Base-by-base conservation (phyloP, 768 basidiomycete genomes). In the Austroboletus festivus region DNA sequence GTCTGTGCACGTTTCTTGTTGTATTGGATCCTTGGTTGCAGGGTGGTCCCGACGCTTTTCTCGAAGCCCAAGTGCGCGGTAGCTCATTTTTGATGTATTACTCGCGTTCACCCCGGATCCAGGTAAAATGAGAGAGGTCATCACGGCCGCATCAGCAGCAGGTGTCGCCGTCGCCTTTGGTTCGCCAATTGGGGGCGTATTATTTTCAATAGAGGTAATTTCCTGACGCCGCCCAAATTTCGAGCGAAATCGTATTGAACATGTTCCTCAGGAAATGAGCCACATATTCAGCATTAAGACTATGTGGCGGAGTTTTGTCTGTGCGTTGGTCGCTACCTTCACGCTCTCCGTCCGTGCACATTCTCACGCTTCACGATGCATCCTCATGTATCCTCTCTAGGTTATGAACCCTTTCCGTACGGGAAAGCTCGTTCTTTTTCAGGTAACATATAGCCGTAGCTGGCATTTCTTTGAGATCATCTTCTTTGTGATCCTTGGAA, bases 381-480 rank as follows among this genome's bases (percentile, higher is more conserved):
- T 41, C 57, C 63, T 65, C 57, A 62, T 56, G 33, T 48, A 50
- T 48, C 40, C 24, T 26, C 35, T 49, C 28, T 56, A 95, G 92
- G 89, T 90, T 5, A 94, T 99, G 89, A 97, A 98, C 63, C 96
- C 96, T 2, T 99, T 93, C 72, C 81, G 94, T 31, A 98, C 96
- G 0, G 96, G 95, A 19, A 98, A 98, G 66, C 82, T 99, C 22
- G 96, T 99, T 61, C 72, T 98, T 52, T 99, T 99, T 73, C 94
- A 97, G 64, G 92, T 99, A 58, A 94, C 93, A 2, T 99, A 98
- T 67, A 89, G 89, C 63, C 80, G 95, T 26, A 93, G 93, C 60
- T 99, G 96, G 96, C 96, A 98, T 64, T 97, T 95, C 71, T 98
- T 98, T 62, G 96, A 98, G 63, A 89, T 99, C 43, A 86, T 96